A percentile compares a stretch with the other conserved stretches of the same genome.
Evolutionary conservation across 108 stramenopile genomes (phyloP).

Genomic region (Mayamaea pseudoterrestris): DNA sequence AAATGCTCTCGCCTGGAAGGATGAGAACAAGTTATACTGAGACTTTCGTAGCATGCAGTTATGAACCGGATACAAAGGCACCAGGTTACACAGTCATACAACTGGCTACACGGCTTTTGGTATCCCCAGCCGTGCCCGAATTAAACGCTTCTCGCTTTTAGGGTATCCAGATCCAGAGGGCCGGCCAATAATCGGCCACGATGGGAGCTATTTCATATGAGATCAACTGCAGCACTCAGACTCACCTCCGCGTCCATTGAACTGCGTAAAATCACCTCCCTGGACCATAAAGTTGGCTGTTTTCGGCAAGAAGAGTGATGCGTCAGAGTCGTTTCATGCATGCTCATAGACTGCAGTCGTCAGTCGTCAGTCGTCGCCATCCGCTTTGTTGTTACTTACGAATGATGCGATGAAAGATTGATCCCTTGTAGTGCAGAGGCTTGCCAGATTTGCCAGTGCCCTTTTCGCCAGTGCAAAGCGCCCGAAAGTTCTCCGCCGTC

Average conservation of each 20-base stretch:
- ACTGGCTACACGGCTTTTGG: no score
- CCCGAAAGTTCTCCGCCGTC: constrained; percentile 90
- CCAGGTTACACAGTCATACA: no score
- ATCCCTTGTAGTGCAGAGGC: constrained; percentile 80
- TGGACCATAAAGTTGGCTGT: constrained; percentile 75
- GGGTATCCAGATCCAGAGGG: no score
- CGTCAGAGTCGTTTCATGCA: neutral
- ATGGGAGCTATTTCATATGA: neutral
- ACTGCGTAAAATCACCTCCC: constrained; percentile 8
- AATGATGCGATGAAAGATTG: constrained; percentile 86
- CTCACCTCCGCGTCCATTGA: constrained; percentile 74
- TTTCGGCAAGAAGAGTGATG: constrained; percentile 5
- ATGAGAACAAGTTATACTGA: neutral
- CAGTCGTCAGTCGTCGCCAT: constrained; percentile 28
- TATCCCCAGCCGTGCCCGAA: no score
- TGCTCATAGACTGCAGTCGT: neutral
- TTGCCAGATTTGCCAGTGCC: constrained; percentile 71
- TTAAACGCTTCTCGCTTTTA: no score
- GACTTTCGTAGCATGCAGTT: no score
- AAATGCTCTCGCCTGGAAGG: neutral
- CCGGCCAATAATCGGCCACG: neutral
- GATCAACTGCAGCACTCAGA: neutral
- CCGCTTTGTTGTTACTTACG: constrained; percentile 17
- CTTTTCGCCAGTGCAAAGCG: constrained; percentile 89
- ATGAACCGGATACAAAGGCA: no score